These are phyloP conservation scores for Chimonanthus salicifolius DNA, from an alignment of 164 flowering plant genomes.

Conservation along the genomic window DNA sequence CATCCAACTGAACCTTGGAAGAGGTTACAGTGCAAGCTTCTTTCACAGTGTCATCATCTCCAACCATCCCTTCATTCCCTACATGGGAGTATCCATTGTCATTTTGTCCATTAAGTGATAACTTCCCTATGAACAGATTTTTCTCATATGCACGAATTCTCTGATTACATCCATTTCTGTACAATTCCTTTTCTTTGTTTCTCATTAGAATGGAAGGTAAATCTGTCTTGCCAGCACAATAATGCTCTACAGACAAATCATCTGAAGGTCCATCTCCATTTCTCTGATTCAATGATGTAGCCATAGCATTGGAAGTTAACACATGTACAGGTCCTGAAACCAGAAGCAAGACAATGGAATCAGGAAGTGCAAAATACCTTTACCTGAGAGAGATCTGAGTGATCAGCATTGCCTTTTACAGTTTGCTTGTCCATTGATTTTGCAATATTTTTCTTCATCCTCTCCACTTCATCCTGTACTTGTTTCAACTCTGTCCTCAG, in stretches of 20 bases:
- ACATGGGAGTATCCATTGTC: conserved; percentile 13
- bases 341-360: conserved; percentile 9
- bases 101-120: conserved; percentile 28
- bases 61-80: conserved; percentile 17
- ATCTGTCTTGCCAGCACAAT: conserved; percentile 33
- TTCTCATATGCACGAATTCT: conserved; percentile 65
- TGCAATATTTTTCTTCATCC: conserved; percentile 18
- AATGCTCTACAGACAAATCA: conserved; percentile 18
- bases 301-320: too few species aligned
- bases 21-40: conserved; percentile 5
- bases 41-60: conserved; percentile 26
- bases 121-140: conserved; percentile 30
- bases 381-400: conserved; percentile 15
- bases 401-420: conserved; percentile 9
- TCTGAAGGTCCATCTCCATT: conserved; percentile 10
- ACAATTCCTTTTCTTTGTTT: conserved; percentile 57
- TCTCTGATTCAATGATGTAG: conserved; percentile 15
- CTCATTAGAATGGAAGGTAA: conserved; percentile 54
- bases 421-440: conserved; percentile 18
- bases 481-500: conserved; percentile 60
- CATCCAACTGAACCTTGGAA: not conserved
- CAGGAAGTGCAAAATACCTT: conserved; percentile 18
- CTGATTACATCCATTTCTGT: conserved; percentile 70
- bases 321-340: conserved; percentile 15
- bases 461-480: conserved; percentile 50